Conservation (phyloP, 208 protist species). For the Leishmania turanica region DNA sequence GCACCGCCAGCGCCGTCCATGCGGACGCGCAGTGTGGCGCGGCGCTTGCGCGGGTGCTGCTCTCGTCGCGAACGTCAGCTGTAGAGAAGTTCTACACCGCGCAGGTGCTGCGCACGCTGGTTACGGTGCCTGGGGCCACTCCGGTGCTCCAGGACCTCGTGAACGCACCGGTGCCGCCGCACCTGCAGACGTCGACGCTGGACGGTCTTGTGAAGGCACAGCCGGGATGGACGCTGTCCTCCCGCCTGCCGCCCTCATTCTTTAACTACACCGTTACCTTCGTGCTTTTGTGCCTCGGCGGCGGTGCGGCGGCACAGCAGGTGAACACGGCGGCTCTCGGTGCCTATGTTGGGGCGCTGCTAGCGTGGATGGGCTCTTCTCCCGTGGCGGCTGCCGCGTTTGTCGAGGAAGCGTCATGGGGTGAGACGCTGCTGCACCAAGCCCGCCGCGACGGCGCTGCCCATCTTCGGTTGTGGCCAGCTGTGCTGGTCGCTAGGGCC, state of each 20-base stretch:
- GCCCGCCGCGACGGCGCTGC: constrained; percentile 46
- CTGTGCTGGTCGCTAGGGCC: constrained; percentile 52
- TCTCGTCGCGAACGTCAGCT: constrained; percentile 24
- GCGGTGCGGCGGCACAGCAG: constrained; percentile 43
- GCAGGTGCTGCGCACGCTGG: constrained; percentile 49
- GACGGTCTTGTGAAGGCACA: constrained; percentile 29
- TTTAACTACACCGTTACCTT: constrained; percentile 59
- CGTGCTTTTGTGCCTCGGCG: constrained; percentile 49
- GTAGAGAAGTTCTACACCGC: constrained; percentile 76
- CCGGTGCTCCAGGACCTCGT: constrained; percentile 25
- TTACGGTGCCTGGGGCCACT: constrained; percentile 35
- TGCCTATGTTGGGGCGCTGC: constrained; percentile 53
- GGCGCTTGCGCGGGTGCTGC: constrained; percentile 31
- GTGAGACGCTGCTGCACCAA: constrained; percentile 45
- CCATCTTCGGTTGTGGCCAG: constrained; percentile 73
- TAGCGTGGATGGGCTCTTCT: constrained; percentile 44
- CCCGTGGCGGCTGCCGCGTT: constrained; percentile 33
- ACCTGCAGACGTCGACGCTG: constrained; percentile 16
- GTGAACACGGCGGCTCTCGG: constrained; percentile 70
- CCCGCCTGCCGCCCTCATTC: constrained; percentile 26
- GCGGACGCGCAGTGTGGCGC: constrained; percentile 23
- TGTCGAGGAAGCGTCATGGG: constrained; percentile 43
- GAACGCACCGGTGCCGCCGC: constrained; percentile 12
- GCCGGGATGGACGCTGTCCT: constrained; percentile 24
- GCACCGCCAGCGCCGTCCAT: neutral